A percentile compares a stretch with the other conserved stretches of the same genome.
These are phyloP conservation scores for Ehretia macrophylla DNA, from an alignment of 257 asterid genomes.

Conservation along the genomic window DNA sequence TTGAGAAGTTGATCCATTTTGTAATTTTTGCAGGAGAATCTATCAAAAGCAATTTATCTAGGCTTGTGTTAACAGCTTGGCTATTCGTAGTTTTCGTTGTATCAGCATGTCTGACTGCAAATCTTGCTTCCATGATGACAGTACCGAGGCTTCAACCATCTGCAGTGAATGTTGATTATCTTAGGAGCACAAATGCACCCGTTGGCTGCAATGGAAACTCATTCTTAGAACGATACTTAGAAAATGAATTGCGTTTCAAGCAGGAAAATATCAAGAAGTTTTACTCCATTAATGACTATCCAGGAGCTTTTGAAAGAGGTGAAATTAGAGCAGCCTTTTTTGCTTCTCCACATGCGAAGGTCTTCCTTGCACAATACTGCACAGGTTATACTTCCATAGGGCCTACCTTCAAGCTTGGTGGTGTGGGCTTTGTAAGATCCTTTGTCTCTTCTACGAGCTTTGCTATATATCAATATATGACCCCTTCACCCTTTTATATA, in stretches of 20 bases:
- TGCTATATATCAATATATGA: no score
- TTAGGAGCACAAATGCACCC: slow-evolving; percentile 31
- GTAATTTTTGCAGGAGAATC: slow-evolving; percentile 36
- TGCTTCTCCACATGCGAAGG: slow-evolving; percentile 50
- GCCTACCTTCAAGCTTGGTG: slow-evolving; percentile 49
- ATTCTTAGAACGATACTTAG: slow-evolving; percentile 35
- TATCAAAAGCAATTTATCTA: slow-evolving; percentile 35
- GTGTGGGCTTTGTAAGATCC: slow-evolving; percentile 62
- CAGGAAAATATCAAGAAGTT: slow-evolving; percentile 28
- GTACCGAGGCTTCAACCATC: slow-evolving; percentile 52
- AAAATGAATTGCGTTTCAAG: slow-evolving; percentile 30
- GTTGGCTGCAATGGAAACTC: slow-evolving; percentile 56
- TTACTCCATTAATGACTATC: slow-evolving; percentile 33
- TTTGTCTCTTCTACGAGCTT: no score
- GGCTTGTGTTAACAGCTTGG: slow-evolving; percentile 54
- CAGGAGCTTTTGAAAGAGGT: slow-evolving; percentile 34
- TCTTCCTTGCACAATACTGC: slow-evolving; percentile 52
- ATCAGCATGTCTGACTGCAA: slow-evolving; percentile 51
- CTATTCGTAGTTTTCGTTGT: slow-evolving; percentile 38
- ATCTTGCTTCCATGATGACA: slow-evolving; percentile 49
- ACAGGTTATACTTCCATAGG: slow-evolving; percentile 40
- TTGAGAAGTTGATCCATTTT: not conserved
- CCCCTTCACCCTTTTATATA: no score
- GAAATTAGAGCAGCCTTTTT: slow-evolving; percentile 66
- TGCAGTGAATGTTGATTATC: slow-evolving; percentile 31